These are phyloP conservation scores for Polysphondylium violaceum DNA, from an alignment of 78 protist genomes.

Conservation along the genomic window DNA sequence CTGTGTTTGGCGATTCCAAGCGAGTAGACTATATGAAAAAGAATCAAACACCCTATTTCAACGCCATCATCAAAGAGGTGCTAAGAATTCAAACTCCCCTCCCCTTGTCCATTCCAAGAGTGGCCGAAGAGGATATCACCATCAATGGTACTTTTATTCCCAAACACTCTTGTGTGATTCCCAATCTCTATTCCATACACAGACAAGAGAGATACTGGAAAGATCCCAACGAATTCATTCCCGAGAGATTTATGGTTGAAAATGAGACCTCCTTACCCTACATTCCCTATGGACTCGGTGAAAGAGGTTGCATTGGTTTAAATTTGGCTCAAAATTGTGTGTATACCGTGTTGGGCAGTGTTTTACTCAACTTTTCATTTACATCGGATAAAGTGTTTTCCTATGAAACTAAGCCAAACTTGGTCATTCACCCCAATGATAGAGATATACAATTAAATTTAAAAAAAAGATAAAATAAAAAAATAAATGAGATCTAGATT, in stretches of 20 bases:
- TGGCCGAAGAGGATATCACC: neutral
- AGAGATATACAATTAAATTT: no score
- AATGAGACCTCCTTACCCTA: neutral
- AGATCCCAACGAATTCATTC: constrained; percentile 22
- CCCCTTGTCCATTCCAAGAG: no score
- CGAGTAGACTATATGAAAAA: neutral
- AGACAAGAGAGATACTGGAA: neutral
- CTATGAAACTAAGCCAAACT: no score
- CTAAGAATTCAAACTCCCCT: constrained; percentile 31
- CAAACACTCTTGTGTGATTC: neutral
- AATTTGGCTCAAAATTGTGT: no score
- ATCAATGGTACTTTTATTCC: constrained; percentile 15
- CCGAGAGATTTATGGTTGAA: constrained; percentile 37
- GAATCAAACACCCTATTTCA: neutral
- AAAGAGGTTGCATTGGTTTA: constrained; percentile 6
- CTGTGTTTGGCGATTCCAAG: neutral
- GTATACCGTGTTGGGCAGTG: no score
- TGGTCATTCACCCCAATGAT: no score
- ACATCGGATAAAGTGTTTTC: no score
- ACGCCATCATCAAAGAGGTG: constrained; percentile 45
- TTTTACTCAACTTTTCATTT: no score
- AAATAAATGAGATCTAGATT: no score
- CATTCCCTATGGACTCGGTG: constrained; percentile 17
- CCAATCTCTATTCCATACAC: neutral
- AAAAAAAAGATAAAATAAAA: no score